These are phyloP conservation scores for Populus davidiana DNA, from an alignment of 345 rosid species.

Conservation along the genomic window DNA sequence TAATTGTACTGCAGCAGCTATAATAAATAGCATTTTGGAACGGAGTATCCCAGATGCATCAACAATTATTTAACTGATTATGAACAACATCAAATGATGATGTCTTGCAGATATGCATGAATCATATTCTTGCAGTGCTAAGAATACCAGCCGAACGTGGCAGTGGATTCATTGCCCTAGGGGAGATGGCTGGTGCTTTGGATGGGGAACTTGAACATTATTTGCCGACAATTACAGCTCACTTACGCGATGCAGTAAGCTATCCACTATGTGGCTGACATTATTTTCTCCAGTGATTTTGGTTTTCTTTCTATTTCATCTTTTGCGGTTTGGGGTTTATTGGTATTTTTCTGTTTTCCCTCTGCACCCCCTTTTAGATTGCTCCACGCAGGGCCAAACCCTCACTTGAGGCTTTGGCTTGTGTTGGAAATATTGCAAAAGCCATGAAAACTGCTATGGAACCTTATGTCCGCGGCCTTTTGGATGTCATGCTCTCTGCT, in stretches of 20 bases:
- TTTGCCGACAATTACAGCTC: slow-evolving; percentile 93
- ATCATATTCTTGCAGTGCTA: slow-evolving; percentile 84
- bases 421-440: slow-evolving; percentile 94
- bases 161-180: slow-evolving; percentile 95
- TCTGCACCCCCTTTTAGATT: slow-evolving; percentile 44
- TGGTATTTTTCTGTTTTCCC: background rate
- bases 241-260: slow-evolving; percentile 92
- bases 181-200: slow-evolving; percentile 99
- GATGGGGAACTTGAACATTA: slow-evolving; percentile 89
- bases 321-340: background rate
- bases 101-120: slow-evolving; percentile 87
- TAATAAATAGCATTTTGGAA: slow-evolving; percentile 3
- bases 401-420: slow-evolving; percentile 91
- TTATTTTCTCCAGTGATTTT: slow-evolving; percentile 16
- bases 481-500: slow-evolving; percentile 84
- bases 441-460: slow-evolving; percentile 92
- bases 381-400: slow-evolving; percentile 98
- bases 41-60: background rate
- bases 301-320: slow-evolving; percentile 4
- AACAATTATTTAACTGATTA: background rate
- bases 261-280: background rate
- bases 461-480: slow-evolving; percentile 70
- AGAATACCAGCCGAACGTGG: slow-evolving; percentile 87
- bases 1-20: slow-evolving; percentile 2
- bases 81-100: slow-evolving; percentile 5